phyloP scores from a whole-genome alignment of 108 stramenopile genomes.

The Cyclotella cryptica region DNA sequence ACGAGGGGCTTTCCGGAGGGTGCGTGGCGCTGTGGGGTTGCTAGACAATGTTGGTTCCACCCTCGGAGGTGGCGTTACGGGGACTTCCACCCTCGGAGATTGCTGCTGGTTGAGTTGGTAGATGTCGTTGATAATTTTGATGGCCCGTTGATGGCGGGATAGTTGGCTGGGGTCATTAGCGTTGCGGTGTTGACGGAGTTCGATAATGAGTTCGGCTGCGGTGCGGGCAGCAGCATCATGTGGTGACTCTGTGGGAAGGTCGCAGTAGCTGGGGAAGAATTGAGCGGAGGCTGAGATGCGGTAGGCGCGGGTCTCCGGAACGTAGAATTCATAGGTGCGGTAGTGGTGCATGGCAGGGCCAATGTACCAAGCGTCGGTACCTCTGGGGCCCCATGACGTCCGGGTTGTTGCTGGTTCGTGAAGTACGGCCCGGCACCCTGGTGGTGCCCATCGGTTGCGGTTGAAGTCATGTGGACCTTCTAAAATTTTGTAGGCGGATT shows the following conservation, averaged over 20 bases:
- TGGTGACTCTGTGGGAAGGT: not conserved
- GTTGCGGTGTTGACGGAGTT: not conserved
- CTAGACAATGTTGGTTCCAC: not conserved
- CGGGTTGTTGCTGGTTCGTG: constrained; percentile 24
- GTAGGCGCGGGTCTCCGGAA: constrained; percentile 18
- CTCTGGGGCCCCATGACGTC: constrained; percentile 27
- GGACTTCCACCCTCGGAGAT: not conserved
- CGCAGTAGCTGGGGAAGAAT: constrained; percentile 18
- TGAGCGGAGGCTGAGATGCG: constrained; percentile 16
- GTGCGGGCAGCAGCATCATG: not conserved
- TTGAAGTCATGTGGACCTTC: constrained; percentile 46
- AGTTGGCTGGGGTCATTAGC: not conserved
- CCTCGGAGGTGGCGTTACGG: not conserved
- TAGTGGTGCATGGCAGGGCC: constrained; percentile 31
- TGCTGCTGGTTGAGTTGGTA: not conserved
- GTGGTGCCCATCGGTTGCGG: constrained; percentile 46
- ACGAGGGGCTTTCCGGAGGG: not conserved
- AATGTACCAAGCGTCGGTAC: constrained; percentile 25
- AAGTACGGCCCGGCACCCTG: constrained; percentile 25
- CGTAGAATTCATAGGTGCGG: constrained; percentile 20
- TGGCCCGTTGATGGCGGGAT: not conserved
- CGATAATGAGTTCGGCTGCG: not conserved
- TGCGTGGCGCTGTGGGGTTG: not conserved
- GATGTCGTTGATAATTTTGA: not conserved
- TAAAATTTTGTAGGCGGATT: constrained; percentile 43